A percentile compares a stretch with the other conserved stretches of the same genome.
phyloP scores from a whole-genome alignment of 2,329 filamentous ascomycete species.

The Beauveria scarabaeidicola region DNA sequence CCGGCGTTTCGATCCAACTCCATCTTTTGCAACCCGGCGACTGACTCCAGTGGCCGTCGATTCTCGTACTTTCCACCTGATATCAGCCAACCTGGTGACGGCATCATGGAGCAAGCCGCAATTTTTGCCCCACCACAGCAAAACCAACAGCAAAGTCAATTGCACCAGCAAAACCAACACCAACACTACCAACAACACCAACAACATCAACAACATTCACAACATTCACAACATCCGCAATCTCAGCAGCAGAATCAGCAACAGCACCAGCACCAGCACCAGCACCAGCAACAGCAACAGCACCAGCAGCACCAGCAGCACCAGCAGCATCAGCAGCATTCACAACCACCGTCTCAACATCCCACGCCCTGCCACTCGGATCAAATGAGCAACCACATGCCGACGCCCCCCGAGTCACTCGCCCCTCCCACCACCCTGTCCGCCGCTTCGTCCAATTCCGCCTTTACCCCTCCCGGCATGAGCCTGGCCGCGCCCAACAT shows the following conservation, averaged over 20 bases:
- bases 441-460: conserved; percentile 22
- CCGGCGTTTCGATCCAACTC: conserved; percentile 58
- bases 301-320: conserved; percentile 14
- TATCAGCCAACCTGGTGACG: conserved; percentile 26
- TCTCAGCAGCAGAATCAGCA: conserved; percentile 4
- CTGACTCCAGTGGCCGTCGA: conserved; percentile 45
- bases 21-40: conserved; percentile 53
- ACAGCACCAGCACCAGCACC: conserved; percentile 10
- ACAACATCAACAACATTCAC: conserved; percentile 15
- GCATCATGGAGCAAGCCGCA: conserved; percentile 1
- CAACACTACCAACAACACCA: conserved; percentile 12
- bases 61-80: conserved; percentile 60
- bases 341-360: conserved; percentile 17
- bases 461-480: conserved; percentile 27
- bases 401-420: conserved; percentile 38
- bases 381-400: conserved; percentile 27
- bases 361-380: conserved; percentile 17
- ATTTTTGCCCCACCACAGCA: conserved; percentile 5
- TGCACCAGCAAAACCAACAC: not conserved
- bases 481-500: conserved; percentile 28
- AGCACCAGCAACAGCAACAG: conserved; percentile 6
- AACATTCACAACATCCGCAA: conserved; percentile 13
- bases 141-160: not conserved
- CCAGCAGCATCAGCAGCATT: conserved; percentile 12
- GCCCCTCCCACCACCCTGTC: conserved; percentile 20